A percentile compares a stretch with the other conserved stretches of the same genome.
phyloP scores from a whole-genome alignment of 345 rosid species.

The Litchi chinensis region DNA sequence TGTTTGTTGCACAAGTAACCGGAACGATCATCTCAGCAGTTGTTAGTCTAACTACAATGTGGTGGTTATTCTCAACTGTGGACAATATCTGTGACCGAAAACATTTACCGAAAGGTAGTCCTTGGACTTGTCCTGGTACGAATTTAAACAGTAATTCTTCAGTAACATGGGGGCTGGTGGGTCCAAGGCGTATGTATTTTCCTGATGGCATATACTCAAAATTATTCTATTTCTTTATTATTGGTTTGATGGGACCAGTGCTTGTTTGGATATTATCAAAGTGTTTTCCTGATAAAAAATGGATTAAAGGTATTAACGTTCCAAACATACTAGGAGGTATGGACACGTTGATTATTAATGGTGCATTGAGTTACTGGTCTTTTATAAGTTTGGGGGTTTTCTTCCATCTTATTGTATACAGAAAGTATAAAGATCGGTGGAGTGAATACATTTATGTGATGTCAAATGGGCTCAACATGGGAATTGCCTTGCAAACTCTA shows the following conservation, averaged over 20 bases:
- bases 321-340: neutral
- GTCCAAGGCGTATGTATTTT: neutral
- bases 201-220: too few relatives aligned
- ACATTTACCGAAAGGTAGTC: constrained; percentile 12
- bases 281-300: neutral
- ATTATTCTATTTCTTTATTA: too few relatives aligned
- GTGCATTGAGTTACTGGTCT: too few relatives aligned
- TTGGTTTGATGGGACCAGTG: too few relatives aligned
- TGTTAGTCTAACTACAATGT: neutral
- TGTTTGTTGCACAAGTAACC: too few relatives aligned
- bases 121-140: constrained; percentile 5
- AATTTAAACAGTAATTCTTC: neutral
- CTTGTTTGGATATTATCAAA: too few relatives aligned
- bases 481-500: neutral
- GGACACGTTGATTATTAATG: neutral
- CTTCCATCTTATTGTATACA: too few relatives aligned
- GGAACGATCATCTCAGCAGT: too few relatives aligned
- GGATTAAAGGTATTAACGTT: neutral
- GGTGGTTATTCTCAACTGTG: constrained; percentile 11
- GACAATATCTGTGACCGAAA: neutral
- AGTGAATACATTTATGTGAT: constrained; percentile 1
- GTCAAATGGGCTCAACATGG: neutral
- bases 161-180: constrained; percentile 16
- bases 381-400: too few relatives aligned
- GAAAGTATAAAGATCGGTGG: too few relatives aligned